Conservation (phyloP, 2,329 filamentous ascomycete genomes). For the Colletotrichum sp. region DNA sequence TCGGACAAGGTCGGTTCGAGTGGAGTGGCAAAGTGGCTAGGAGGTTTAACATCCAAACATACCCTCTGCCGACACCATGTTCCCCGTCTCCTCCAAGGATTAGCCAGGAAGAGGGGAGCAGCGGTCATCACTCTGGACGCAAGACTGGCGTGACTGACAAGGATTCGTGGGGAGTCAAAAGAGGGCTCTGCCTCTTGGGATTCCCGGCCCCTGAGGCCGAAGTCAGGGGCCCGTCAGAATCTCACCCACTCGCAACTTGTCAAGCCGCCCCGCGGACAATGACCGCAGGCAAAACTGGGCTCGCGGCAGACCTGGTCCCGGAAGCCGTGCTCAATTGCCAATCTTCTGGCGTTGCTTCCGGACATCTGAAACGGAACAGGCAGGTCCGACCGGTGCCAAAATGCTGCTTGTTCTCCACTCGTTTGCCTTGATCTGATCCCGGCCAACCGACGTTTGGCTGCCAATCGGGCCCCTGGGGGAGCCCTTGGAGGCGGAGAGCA, state of each 20-base stretch:
- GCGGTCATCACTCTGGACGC: conserved; percentile 5
- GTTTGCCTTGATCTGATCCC: conserved; percentile 18
- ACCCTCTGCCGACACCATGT: conserved; percentile 12
- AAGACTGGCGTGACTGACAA: conserved; percentile 20
- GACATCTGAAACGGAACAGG: conserved; percentile 20
- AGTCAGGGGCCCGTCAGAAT: not conserved
- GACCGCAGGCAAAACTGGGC: conserved; percentile 3
- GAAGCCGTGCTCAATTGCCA: conserved; percentile 15
- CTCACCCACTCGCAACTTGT: conserved; percentile 9
- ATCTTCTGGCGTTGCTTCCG: conserved; percentile 16
- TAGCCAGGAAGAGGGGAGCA: conserved; percentile 5
- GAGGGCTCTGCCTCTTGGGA: not conserved
- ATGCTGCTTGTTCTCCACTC: conserved; percentile 7
- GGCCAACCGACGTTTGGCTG: not conserved
- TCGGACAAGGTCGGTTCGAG: conserved; percentile 14
- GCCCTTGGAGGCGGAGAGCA: not conserved
- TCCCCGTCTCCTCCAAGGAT: conserved; percentile 14
- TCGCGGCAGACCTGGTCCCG: conserved; percentile 5
- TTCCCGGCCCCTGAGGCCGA: conserved; percentile 11
- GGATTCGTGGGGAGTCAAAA: not conserved
- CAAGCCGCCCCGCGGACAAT: conserved; percentile 1
- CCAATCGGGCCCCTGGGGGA: not conserved
- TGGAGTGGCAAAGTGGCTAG: conserved; percentile 17
- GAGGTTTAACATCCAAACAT: conserved; percentile 20
- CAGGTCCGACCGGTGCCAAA: conserved; percentile 14